Evolutionary conservation across 768 basidiomycete genomes (phyloP), one percentile per base, ranked within the genome.

Genomic region (button mushroom (Agaricus bisporus)): DNA sequence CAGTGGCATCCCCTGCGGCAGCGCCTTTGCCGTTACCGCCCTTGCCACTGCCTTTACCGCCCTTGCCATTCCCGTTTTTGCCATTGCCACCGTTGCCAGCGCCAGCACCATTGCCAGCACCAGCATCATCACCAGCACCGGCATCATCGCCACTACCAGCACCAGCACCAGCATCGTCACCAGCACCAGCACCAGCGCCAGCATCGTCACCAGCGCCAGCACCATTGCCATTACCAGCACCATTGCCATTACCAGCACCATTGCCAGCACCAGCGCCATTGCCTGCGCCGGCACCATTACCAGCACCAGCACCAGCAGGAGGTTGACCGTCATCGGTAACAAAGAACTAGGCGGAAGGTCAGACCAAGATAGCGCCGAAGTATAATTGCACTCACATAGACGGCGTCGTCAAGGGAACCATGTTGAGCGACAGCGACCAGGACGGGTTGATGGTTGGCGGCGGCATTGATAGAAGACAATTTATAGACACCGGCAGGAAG

Each of bases 401-500:
- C 58, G 32, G 62, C 63, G 62, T 80, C 78, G 59, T 80, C 78
- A 37, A 77, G 66, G 14, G 68, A 67, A 36, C 76, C 78, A 59
- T 78, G 78, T 60, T 80, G 79, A 37, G 77, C 77, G 58, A 79
- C 56, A 42, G 74, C 66, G 42, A 73, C 74, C 50, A 78, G 68
- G 32, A 68, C 72, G 22, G 74, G 76, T 60, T 76, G 75, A 60
- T 81, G 78, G 68, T 80, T 80, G 26, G 74, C 58, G 15, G 72
- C 70, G 20, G 73, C 55, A 64, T 73, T 78, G 68, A 84, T 83
- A 15, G 78, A 76, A 32, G 76, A 70, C 25, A 84, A 61, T 56
- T 71, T 72, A 73, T 89, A 87, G 44, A 67, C 59, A 49, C 82
- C 82, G 17, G 66, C 76, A n/a, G 81, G 74, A 41, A 85, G 70